Conservation (phyloP, 306 rosid genomes). For the Cucurbita argyrosperma region DNA sequence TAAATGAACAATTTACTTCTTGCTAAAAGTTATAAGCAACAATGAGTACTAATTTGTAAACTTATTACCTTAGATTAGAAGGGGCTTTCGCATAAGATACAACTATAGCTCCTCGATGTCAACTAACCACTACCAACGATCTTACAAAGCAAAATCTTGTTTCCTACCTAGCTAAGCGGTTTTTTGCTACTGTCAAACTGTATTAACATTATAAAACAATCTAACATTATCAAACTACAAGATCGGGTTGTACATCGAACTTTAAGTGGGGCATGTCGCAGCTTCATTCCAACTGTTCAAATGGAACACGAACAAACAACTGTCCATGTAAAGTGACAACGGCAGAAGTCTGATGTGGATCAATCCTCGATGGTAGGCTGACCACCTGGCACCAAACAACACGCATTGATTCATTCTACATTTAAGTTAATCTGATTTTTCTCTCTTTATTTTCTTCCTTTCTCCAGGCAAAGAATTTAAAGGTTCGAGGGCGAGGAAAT, state of each 20-base stretch:
- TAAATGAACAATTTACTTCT: not conserved
- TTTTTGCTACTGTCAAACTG: not conserved
- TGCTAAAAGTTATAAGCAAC: not conserved
- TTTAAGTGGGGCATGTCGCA: not conserved
- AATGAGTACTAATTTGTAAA: not conserved
- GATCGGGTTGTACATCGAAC: not conserved
- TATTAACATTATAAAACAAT: conserved; percentile 4
- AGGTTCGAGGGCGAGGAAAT: not conserved
- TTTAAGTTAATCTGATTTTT: not conserved
- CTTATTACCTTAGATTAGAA: not conserved
- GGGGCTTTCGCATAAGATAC: not conserved
- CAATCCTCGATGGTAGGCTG: conserved; percentile 77
- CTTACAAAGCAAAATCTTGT: conserved; percentile 4
- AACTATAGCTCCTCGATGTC: not conserved
- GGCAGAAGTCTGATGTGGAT: conserved; percentile 93
- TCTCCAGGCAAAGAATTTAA: not conserved
- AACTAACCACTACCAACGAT: conserved; percentile 1
- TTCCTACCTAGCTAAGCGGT: not conserved
- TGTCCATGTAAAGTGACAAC: conserved; percentile 97
- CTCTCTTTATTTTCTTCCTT: not conserved
- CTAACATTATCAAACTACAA: not conserved
- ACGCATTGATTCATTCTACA: not conserved
- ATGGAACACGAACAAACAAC: conserved; percentile 87
- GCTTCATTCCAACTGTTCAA: conserved; percentile 52
- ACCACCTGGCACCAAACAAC: conserved; percentile 42